These are phyloP conservation scores for Populus davidiana DNA, from an alignment of 345 rosid species.

Conservation along the genomic window DNA sequence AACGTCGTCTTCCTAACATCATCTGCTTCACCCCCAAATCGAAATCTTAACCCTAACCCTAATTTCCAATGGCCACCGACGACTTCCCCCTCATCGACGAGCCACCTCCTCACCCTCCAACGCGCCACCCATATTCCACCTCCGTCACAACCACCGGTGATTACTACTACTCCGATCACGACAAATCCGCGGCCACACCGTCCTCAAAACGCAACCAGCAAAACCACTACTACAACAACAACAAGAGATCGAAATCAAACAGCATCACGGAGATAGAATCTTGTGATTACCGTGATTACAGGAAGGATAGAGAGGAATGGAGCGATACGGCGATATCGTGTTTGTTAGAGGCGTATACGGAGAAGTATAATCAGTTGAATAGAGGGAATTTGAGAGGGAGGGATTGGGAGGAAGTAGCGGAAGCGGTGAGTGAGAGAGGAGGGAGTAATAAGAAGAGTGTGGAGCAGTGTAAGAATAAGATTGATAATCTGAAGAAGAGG, in stretches of 20 bases:
- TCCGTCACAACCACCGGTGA: conserved; percentile 8
- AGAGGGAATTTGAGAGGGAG: conserved; percentile 83
- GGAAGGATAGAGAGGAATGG: conserved; percentile 96
- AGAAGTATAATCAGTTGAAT: conserved; percentile 72
- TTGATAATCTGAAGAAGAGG: conserved; percentile 85
- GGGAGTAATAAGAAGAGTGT: conserved; percentile 51
- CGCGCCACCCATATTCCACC: conserved; percentile 13
- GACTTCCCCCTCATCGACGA: conserved; percentile 19
- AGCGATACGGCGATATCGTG: conserved; percentile 79
- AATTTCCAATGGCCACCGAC: conserved; percentile 15
- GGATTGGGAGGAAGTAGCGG: conserved; percentile 96
- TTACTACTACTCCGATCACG: conserved; percentile 16
- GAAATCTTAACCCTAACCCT: background rate
- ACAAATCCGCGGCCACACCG: conserved; percentile 23
- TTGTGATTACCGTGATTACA: conserved; percentile 33
- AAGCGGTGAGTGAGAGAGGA: conserved; percentile 67
- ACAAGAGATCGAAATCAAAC: conserved; percentile 18
- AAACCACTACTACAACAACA: conserved; percentile 6
- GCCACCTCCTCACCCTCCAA: conserved; percentile 3
- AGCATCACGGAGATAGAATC: background rate
- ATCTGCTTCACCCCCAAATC: background rate
- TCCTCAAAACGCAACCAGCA: conserved; percentile 25
- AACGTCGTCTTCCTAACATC: conserved; percentile 21
- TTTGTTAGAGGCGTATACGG: conserved; percentile 74
- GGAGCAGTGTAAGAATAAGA: conserved; percentile 84